phyloP scores from a whole-genome alignment of 805 yeast genomes.

The Metschnikowia similis region DNA sequence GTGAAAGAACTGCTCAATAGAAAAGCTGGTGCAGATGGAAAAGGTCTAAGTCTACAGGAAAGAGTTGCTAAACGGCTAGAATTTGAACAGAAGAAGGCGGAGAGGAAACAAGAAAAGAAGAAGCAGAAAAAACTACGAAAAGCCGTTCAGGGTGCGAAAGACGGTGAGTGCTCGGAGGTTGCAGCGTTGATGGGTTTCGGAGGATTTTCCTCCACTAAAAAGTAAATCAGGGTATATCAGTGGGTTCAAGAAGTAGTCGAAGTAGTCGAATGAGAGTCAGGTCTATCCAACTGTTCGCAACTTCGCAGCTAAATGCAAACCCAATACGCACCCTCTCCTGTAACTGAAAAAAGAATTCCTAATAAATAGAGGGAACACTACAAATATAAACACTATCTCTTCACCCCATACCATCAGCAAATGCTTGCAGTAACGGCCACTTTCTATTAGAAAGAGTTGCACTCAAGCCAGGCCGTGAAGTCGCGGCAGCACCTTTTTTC shows the following conservation, averaged over 20 bases:
- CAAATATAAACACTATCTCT: no score
- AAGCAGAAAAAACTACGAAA: slow-evolving; percentile 12
- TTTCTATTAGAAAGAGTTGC: no score
- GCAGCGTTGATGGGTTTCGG: slow-evolving; percentile 31
- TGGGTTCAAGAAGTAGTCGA: neutral
- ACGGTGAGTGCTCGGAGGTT: slow-evolving; percentile 38
- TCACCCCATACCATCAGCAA: no score
- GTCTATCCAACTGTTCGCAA: neutral
- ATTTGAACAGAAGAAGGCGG: slow-evolving; percentile 35
- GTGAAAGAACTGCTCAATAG: slow-evolving; percentile 23
- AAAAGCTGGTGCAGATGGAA: slow-evolving; percentile 4
- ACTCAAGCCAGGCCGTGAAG: neutral
- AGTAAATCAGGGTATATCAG: neutral
- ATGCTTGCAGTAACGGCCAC: no score
- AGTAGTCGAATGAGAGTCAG: neutral
- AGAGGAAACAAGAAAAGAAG: slow-evolving; percentile 23
- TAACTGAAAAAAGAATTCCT: no score
- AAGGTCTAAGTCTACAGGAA: slow-evolving; percentile 31
- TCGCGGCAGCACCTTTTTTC: slow-evolving; percentile 1
- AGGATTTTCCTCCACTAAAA: slow-evolving; percentile 47
- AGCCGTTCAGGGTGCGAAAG: slow-evolving; percentile 10
- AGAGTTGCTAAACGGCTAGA: slow-evolving; percentile 37
- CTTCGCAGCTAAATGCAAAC: neutral
- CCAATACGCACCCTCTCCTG: no score
- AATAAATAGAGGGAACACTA: no score